A percentile compares a stretch with the other conserved stretches of the same genome.
These are phyloP conservation scores for Sonneratia alba DNA, from an alignment of 345 rosid genomes.

Conservation along the genomic window DNA sequence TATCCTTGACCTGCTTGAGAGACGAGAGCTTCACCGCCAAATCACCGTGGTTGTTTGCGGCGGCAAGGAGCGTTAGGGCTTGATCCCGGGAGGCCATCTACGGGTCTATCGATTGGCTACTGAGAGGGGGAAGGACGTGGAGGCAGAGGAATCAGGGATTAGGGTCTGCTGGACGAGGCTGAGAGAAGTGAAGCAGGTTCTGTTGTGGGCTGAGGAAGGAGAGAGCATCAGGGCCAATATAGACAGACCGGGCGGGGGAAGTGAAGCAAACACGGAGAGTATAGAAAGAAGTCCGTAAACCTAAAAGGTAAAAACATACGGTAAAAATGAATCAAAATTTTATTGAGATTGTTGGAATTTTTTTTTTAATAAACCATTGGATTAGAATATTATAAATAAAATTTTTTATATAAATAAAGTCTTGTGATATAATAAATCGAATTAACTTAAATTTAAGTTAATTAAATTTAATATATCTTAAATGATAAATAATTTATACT, in stretches of 20 bases:
- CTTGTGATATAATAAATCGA: too few relatives aligned
- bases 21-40: constrained; percentile 88
- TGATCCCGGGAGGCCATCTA: constrained; percentile 43
- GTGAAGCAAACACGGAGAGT: too few relatives aligned
- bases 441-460: too few relatives aligned
- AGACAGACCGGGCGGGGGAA: neutral
- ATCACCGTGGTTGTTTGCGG: constrained; percentile 71
- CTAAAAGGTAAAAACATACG: too few relatives aligned
- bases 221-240: neutral
- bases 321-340: too few relatives aligned
- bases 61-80: constrained; percentile 69
- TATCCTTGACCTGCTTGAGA: constrained; percentile 64
- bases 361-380: too few relatives aligned
- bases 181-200: constrained; percentile 2
- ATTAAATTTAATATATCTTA: too few relatives aligned
- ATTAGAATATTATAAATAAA: too few relatives aligned
- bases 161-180: constrained; percentile 1
- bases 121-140: neutral
- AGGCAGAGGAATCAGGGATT: neutral
- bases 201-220: neutral
- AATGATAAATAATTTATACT: too few relatives aligned
- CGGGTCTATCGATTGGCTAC: neutral
- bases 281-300: too few relatives aligned
- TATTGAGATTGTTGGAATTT: too few relatives aligned
- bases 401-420: too few relatives aligned